Conservation (phyloP, 2,329 filamentous ascomycete genomes). For the Trichoderma sp. region DNA sequence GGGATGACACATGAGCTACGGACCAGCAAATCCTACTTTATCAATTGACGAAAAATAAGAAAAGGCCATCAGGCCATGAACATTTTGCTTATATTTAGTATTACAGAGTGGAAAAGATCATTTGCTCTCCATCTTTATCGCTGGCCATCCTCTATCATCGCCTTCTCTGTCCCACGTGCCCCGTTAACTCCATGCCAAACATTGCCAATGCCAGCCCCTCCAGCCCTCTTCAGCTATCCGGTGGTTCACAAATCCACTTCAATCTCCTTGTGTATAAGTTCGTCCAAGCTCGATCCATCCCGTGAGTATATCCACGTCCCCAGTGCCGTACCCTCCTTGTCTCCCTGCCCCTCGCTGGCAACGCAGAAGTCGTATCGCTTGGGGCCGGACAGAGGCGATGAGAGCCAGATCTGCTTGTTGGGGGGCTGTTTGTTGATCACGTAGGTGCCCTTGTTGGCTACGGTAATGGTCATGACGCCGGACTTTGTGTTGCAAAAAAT, state of each 20-base stretch:
- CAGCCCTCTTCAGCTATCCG: neutral
- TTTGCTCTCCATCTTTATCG: neutral
- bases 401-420: slow-evolving; percentile 97
- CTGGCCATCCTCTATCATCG: slow-evolving; percentile 15
- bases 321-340: slow-evolving; percentile 75
- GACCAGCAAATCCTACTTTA: neutral
- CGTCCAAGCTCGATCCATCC: slow-evolving; percentile 75
- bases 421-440: slow-evolving; percentile 98
- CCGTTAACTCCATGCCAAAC: neutral
- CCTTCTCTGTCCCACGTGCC: slow-evolving; percentile 6
- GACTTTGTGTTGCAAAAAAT: slow-evolving; percentile 58
- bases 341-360: slow-evolving; percentile 66
- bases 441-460: slow-evolving; percentile 75
- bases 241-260: slow-evolving; percentile 59
- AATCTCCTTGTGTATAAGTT: slow-evolving; percentile 76
- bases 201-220: neutral
- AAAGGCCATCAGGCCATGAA: neutral
- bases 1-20: neutral
- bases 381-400: slow-evolving; percentile 85
- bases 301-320: slow-evolving; percentile 88
- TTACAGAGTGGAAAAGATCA: slow-evolving; percentile 14
- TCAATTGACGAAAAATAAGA: neutral
- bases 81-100: slow-evolving; percentile 1
- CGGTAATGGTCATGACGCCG: slow-evolving; percentile 79
- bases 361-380: slow-evolving; percentile 94